Evolutionary conservation across 2,329 filamentous ascomycete species (phyloP), one percentile per base, ranked within the genome.

Genomic region (Colletotrichum endophyticum): DNA sequence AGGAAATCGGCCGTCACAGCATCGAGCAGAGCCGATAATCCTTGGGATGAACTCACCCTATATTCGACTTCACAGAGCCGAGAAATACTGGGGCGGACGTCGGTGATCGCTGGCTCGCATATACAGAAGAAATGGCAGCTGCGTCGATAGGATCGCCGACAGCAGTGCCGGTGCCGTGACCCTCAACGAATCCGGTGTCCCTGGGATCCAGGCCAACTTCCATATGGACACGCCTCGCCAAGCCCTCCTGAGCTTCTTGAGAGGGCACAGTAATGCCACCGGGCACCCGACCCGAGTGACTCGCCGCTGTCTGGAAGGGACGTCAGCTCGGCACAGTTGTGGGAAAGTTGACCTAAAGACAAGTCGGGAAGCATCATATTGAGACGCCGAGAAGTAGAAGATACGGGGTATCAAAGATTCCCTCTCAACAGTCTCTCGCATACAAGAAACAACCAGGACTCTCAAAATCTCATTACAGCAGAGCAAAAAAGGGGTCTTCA

Each of bases 241-340:
- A 66, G 0, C 78, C 79, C 25, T 81, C 83, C 61, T 89, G 87
- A 2, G 82, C 81, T 0, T 66, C 74, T 0, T 59, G 22, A 39
- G 78, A 88, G 0, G 89, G 89, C 72, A 84, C 78, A 0, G 85
- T 84, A 28, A 89, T 81, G 9, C 85, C 85, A 19, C 70, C 49
- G 19, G 76, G 70, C 8, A 70, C 81, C 11, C 87, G 86, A 73
- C 88, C 85, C 36, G 75, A 76, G 73, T 83, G 84, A 49, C 78
- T 67, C 4, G 36, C 63, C 12, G 63, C 63, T 27, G 63, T 64
- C 62, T 64, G 15, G 11, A 28, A n/a, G 15, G 1, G 11, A 13
- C 7, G 13, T 34, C 68, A 80, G 2, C 19, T 5, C 7, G 39
- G 8, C 39, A 44, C 19, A n/a, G 39, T 0, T n/a, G 5, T n/a